phyloP scores from a whole-genome alignment of 2,329 filamentous ascomycete genomes.

The Rutstroemia sp. region DNA sequence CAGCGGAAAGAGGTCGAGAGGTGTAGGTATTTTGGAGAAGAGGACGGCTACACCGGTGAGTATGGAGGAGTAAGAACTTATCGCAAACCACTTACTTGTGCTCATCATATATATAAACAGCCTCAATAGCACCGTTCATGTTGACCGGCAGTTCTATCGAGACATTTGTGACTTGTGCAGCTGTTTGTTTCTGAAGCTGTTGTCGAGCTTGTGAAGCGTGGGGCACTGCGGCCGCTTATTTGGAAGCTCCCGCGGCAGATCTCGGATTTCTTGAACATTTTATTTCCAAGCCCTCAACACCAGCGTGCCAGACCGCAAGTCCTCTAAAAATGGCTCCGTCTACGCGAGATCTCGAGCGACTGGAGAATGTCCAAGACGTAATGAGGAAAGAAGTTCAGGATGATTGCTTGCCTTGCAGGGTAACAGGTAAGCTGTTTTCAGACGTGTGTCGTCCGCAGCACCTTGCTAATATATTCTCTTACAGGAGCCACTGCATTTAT shows the following conservation, averaged over 20 bases:
- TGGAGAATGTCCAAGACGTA: slow-evolving; percentile 22
- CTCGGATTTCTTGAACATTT: not conserved
- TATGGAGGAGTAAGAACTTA: not conserved
- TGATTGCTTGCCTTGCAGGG: slow-evolving; percentile 32
- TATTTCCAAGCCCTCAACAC: not conserved
- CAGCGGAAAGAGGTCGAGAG: slow-evolving; percentile 68
- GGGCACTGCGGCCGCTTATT: not conserved
- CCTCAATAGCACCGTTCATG: slow-evolving; percentile 87
- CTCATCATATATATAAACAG: slow-evolving; percentile 95
- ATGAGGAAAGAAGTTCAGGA: slow-evolving; percentile 27
- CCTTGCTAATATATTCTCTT: slow-evolving; percentile 2
- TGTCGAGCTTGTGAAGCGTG: not conserved
- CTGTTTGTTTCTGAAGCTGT: not conserved
- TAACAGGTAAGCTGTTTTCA: slow-evolving; percentile 21
- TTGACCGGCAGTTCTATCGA: slow-evolving; percentile 28
- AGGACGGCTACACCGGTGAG: slow-evolving; percentile 50
- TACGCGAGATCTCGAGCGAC: slow-evolving; percentile 18
- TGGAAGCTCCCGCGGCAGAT: too few relatives aligned
- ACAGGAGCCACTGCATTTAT: slow-evolving; percentile 68
- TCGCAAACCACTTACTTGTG: slow-evolving; percentile 58
- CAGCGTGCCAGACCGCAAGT: not conserved
- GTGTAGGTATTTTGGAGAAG: slow-evolving; percentile 87
- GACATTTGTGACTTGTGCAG: slow-evolving; percentile 12
- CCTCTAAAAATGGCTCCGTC: not conserved
- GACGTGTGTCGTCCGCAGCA: not conserved